Evolutionary conservation across 2,329 filamentous ascomycete genomes (phyloP).

Genomic region (Geosmithia flava): DNA sequence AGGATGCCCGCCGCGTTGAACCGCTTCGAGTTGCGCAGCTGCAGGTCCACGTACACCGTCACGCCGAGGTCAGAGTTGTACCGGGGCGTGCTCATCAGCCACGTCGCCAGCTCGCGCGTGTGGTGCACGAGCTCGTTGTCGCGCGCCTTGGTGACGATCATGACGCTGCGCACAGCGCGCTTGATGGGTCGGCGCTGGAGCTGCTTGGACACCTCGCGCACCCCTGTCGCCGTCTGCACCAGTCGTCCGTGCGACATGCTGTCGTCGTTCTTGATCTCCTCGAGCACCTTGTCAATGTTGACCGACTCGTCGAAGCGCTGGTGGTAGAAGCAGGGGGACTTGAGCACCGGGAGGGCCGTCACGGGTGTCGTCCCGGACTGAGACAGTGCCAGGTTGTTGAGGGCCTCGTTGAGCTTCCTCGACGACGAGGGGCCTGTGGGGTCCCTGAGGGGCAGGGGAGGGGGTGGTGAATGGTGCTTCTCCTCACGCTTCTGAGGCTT

Average conservation of each 20-base stretch:
- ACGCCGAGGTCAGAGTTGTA: conserved; percentile 86
- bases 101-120: conserved; percentile 76
- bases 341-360: conserved; percentile 48
- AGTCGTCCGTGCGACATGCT: conserved; percentile 87
- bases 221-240: conserved; percentile 88
- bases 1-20: conserved; percentile 68
- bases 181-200: conserved; percentile 85
- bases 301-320: conserved; percentile 93
- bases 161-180: conserved; percentile 82
- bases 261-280: conserved; percentile 84
- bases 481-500: background rate
- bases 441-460: conserved; percentile 15
- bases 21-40: conserved; percentile 75
- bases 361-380: conserved; percentile 13
- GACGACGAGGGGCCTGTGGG: conserved; percentile 25
- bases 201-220: conserved; percentile 92
- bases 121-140: conserved; percentile 87
- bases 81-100: conserved; percentile 78
- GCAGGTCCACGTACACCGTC: conserved; percentile 96
- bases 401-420: conserved; percentile 51
- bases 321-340: conserved; percentile 96
- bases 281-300: conserved; percentile 85
- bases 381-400: conserved; percentile 34
- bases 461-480: background rate
- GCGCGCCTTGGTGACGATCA: conserved; percentile 97